Evolutionary conservation across 2,329 filamentous ascomycete genomes (phyloP).

Genomic region (Dothistroma septosporum): DNA sequence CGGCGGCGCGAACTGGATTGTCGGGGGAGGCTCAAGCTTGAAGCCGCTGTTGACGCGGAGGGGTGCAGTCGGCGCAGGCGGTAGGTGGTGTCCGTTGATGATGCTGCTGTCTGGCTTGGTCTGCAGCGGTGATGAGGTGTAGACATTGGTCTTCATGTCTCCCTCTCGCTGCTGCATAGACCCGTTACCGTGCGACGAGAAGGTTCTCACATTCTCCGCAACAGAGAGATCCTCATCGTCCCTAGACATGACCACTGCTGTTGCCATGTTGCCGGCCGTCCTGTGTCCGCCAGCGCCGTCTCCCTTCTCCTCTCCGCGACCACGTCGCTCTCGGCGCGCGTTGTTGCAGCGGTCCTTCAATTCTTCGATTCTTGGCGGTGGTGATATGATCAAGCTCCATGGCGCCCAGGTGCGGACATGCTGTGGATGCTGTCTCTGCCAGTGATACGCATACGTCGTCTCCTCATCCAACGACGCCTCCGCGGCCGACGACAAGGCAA

Average conservation of each 20-base stretch:
- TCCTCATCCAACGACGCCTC: neutral
- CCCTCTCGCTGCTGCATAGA: neutral
- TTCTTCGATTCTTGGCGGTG: neutral
- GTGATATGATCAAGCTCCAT: neutral
- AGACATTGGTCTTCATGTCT: conserved; percentile 4
- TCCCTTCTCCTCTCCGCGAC: neutral
- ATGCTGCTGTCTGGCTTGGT: conserved; percentile 7
- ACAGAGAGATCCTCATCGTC: conserved; percentile 5
- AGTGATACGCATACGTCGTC: neutral
- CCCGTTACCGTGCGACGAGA: neutral
- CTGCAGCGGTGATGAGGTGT: conserved; percentile 8
- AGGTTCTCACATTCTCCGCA: neutral
- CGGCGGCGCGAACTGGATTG: conserved; percentile 16
- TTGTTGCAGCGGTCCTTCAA: neutral
- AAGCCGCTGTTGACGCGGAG: conserved; percentile 1
- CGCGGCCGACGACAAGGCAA: neutral
- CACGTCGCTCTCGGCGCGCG: neutral
- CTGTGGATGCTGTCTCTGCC: neutral
- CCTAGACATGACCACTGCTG: neutral
- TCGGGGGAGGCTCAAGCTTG: conserved; percentile 3
- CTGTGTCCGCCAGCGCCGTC: neutral
- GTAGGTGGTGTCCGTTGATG: conserved; percentile 6
- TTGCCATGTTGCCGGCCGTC: conserved; percentile 2
- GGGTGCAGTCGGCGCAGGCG: neutral
- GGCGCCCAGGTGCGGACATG: neutral